Evolutionary conservation across 139 green algal genomes (phyloP), one percentile per base, ranked within the genome.

Genomic region (Zygnema circumcarinatum): DNA sequence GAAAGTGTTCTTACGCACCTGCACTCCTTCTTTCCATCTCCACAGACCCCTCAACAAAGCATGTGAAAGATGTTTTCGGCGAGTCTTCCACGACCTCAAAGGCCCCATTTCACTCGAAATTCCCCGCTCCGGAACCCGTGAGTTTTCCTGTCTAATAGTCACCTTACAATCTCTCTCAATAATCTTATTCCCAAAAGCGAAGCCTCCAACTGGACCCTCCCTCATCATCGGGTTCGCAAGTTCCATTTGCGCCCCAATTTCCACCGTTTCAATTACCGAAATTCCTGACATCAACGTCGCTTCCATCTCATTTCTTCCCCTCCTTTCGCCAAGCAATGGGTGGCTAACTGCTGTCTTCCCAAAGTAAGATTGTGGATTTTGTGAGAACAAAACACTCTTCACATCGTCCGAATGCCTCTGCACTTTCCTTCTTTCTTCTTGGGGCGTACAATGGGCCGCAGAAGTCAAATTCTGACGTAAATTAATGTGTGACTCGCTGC

Each of bases 1-100:
- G 11, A 41, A 3, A 52, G 7, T 41, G 11, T 52, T 39, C 75
- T 83, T 16, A 35, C 75, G 20, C 75, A 83, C 33, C 36, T 83
- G 75, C 20, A 83, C 39, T 21, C 75, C 75, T 39, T 83, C 75
- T 3, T 7, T 47, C 75, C 75, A 83, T 38, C 75, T 38, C 75
- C 75, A 83, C 3, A 83, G 32, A 33, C 75, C 75, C 7, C 75
- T 47, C 32, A 83, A 53, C 16, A 83, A 25, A 7, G 75, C 75
- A 25, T 83, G 75, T 16, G 75, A 83, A 16, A 83, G 32, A 16
- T 83, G 75, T 52, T 83, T 83, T 25, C 75, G 75, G 2, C 75
- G 20, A 2, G 36, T 25, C 32, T 33, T 62, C 75, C 75, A 83
- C 36, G 39, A 7, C 32, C 53, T 83, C 16, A 78, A 39, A 41